Evolutionary conservation across 441 rosid genomes (phyloP).

Genomic region (Pelargonium myrrhifolium): DNA sequence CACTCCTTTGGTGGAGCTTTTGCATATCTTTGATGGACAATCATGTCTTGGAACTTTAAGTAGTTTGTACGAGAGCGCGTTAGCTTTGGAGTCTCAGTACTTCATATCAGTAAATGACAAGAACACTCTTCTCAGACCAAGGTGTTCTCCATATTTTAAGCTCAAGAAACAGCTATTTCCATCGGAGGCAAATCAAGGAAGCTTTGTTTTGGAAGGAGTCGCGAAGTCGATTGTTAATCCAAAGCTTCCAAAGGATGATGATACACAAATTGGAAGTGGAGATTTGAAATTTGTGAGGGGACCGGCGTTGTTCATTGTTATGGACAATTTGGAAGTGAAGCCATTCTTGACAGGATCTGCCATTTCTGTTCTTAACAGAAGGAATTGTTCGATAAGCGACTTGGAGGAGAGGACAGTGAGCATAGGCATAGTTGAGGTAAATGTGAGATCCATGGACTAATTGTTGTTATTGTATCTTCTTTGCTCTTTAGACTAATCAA

Average conservation of each 20-base stretch:
- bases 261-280: not conserved
- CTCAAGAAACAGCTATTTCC: not conserved
- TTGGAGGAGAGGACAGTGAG: no score
- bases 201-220: not conserved
- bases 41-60: not conserved
- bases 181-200: not conserved
- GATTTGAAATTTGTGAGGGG: not conserved
- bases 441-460: no score
- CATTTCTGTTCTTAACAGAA: no score
- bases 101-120: not conserved
- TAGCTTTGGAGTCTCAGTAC: not conserved
- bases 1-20: not conserved
- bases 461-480: no score
- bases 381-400: no score
- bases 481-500: no score
- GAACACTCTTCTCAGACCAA: not conserved
- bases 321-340: no score
- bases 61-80: not conserved
- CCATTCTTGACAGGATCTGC: no score
- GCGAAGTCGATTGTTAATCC: not conserved
- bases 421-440: no score
- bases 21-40: not conserved
- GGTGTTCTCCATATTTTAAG: not conserved
- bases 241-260: not conserved
- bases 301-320: no score